A percentile compares a stretch with the other conserved stretches of the same genome.
These are phyloP conservation scores for Fusarium vanettenii DNA, from an alignment of 2,329 filamentous ascomycete species.

Conservation along the genomic window DNA sequence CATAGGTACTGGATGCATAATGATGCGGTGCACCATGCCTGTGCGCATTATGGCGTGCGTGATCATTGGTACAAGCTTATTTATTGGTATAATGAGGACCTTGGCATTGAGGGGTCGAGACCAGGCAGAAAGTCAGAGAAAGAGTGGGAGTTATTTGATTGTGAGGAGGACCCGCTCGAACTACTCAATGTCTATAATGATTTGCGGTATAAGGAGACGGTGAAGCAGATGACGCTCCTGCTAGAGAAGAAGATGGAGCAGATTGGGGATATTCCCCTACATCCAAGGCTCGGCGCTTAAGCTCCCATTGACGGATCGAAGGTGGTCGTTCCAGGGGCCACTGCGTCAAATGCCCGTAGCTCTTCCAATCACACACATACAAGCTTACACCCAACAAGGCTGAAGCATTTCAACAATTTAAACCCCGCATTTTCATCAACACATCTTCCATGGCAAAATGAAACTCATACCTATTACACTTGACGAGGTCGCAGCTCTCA, in stretches of 20 bases:
- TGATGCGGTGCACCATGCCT: too few species aligned
- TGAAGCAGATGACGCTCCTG: neutral
- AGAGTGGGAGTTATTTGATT: too few species aligned
- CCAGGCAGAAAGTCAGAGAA: too few species aligned
- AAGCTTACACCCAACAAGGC: neutral
- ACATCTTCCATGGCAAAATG: neutral
- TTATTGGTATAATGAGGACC: too few species aligned
- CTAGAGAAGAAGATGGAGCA: neutral
- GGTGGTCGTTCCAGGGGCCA: too few species aligned
- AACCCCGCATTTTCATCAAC: neutral
- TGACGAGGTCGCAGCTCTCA: neutral
- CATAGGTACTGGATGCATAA: too few species aligned
- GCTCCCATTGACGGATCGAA: too few species aligned
- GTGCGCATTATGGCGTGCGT: too few species aligned
- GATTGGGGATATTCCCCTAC: neutral
- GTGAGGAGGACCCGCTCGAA: neutral
- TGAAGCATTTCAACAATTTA: neutral
- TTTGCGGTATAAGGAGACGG: neutral
- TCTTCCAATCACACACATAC: neutral
- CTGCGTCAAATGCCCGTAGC: too few species aligned
- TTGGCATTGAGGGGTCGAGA: too few species aligned
- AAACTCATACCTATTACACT: neutral
- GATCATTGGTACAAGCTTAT: too few species aligned
- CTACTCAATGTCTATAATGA: neutral
- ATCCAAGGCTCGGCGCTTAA: neutral